These are phyloP conservation scores for Candida khao-thaluensis DNA, from an alignment of 805 yeast species.

Conservation along the genomic window DNA sequence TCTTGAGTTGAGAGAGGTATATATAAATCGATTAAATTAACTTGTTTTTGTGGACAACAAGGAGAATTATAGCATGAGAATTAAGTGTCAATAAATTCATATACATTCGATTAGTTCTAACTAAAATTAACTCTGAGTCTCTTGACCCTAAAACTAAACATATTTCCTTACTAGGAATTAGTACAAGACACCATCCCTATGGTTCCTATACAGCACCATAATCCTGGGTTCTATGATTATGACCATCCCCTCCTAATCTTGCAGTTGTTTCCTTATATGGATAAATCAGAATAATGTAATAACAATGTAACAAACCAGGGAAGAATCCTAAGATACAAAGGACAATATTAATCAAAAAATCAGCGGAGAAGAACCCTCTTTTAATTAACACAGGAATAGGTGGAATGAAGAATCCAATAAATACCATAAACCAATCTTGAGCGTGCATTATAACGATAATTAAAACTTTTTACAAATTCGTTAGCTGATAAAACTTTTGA, in stretches of 20 bases:
- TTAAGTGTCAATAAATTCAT: too few species aligned
- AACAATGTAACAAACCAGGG: constrained; percentile 76
- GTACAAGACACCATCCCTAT: too few species aligned
- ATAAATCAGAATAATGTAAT: constrained; percentile 74
- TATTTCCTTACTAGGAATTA: too few species aligned
- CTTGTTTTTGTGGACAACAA: too few species aligned
- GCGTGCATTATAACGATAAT: constrained; percentile 29
- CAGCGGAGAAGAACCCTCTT: constrained; percentile 71
- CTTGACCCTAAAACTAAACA: too few species aligned
- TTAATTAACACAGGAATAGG: constrained; percentile 77
- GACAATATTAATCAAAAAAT: constrained; percentile 65
- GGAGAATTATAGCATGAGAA: too few species aligned
- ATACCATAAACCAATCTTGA: constrained; percentile 62
- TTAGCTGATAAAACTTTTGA: too few species aligned
- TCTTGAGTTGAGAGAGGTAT: too few species aligned
- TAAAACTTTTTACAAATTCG: too few species aligned
- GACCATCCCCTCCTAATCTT: constrained; percentile 31
- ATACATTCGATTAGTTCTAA: too few species aligned
- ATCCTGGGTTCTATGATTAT: constrained; percentile 20
- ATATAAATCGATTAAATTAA: too few species aligned
- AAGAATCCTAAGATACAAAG: constrained; percentile 68
- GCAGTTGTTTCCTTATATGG: constrained; percentile 45
- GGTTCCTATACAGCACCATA: constrained; percentile 12
- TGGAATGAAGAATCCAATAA: constrained; percentile 69
- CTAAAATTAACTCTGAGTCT: too few species aligned